phyloP scores from a whole-genome alignment of 768 basidiomycete species.

The Rhodotorula toruloides region DNA sequence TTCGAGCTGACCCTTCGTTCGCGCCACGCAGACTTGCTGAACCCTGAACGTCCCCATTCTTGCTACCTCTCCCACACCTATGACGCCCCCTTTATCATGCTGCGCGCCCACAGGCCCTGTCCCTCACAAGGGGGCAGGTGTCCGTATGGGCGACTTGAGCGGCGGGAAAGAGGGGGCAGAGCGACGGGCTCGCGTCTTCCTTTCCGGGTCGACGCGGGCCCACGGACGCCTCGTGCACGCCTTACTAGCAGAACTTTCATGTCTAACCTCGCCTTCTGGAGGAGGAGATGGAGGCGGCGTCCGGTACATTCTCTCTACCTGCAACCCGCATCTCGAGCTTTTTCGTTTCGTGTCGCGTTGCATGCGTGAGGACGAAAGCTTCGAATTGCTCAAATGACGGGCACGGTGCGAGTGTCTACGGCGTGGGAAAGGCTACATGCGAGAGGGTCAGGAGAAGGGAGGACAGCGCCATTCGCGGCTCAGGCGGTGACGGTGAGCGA shows the following conservation, averaged over 20 bases:
- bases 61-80: background rate
- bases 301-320: slow-evolving; percentile 5
- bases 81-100: slow-evolving; percentile 7
- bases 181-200: background rate
- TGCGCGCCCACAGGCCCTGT: background rate
- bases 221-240: slow-evolving; percentile 6
- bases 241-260: slow-evolving; percentile 6
- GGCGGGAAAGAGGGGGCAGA: slow-evolving; percentile 24
- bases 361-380: too few species aligned
- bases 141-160: background rate
- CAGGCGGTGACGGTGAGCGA: background rate
- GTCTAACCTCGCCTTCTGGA: too few species aligned
- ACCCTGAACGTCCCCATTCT: background rate
- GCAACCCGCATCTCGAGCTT: too few species aligned
- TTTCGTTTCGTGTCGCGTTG: too few species aligned
- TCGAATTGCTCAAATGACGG: too few species aligned
- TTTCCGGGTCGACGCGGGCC: background rate
- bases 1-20: background rate
- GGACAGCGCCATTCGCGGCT: too few species aligned
- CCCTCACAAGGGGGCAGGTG: background rate
- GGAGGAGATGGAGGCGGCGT: slow-evolving; percentile 6
- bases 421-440: too few species aligned
- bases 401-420: too few species aligned
- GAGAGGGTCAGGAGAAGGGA: too few species aligned
- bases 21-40: background rate